Evolutionary conservation across 176 grass and related monocot genomes (phyloP), one percentile per base, ranked within the genome.

Genomic region (Paspalum notatum): DNA sequence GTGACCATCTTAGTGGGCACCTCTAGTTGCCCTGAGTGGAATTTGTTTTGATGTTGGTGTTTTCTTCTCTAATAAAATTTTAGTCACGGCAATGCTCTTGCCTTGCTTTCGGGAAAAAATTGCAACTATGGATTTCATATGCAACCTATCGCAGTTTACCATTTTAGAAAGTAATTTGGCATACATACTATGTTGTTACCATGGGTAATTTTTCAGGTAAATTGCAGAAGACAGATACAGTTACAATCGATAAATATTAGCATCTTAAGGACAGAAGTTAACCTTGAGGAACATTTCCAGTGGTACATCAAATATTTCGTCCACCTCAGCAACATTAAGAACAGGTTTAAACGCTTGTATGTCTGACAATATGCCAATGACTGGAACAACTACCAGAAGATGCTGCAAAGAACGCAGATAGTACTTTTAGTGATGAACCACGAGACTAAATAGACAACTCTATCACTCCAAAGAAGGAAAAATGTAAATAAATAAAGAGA

Each of bases 271-370:
- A 78, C 25, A 80, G 48, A 60, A 58, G n/a, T 44, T 65, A 56
- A 89, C 92, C 92, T 94, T 89, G 68, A 94, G 92, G 68, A 94
- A 94, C 92, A 94, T 94, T 81, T 91, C 83, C 65, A 89, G 49
- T 11, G 89, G 89, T 56, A 90, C 89, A 86, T 94, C 72, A 66
- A 91, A 94, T 70, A 91, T 75, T 77, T 75, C 69, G 2, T 91
- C 86, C 68, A 94, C 89, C 77, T 91, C 92, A 71, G 38, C 66
- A 56, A 56, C 55, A 75, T 91, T 91, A 82, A 80, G 58, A 57
- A 71, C 53, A 78, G 84, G 83, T 68, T 85, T 82, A 80, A 94
- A 91, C 14, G 57, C 80, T 22, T 91, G 16, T 60, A 52, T 87
- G 53, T 94, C 83, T 42, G 68, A 84, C 5, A 94, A 72, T 82